These are phyloP conservation scores for Oryza meyeriana DNA, from an alignment of 176 grass and related monocot species.

Conservation along the genomic window DNA sequence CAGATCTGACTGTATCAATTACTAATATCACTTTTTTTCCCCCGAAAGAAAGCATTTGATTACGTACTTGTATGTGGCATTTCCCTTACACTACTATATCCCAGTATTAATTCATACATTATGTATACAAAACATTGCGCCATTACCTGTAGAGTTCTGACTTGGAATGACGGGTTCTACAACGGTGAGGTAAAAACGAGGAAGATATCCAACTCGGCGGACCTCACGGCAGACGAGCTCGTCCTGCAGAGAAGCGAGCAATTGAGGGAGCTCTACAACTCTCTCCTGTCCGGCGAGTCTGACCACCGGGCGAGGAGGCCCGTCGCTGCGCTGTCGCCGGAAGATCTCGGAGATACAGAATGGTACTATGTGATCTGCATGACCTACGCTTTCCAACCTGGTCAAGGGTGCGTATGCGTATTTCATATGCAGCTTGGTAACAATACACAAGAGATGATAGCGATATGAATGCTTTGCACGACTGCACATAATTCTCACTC, in stretches of 20 bases:
- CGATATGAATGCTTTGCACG: no score
- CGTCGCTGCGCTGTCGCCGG: conserved; percentile 50
- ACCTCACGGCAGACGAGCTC: conserved; percentile 46
- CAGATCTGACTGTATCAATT: no score
- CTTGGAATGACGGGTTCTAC: conserved; percentile 64
- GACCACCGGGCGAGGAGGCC: conserved; percentile 56
- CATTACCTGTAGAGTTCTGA: conserved; percentile 30
- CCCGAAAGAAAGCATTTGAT: no score
- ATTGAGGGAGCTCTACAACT: conserved; percentile 61
- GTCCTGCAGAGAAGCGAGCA: conserved; percentile 64
- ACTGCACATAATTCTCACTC: no score
- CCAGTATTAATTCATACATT: no score
- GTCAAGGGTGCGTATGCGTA: conserved; percentile 53
- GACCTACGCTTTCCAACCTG: conserved; percentile 60
- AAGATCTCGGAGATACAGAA: conserved; percentile 57
- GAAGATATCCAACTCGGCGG: conserved; percentile 45
- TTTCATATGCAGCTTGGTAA: background rate
- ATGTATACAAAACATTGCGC: background rate
- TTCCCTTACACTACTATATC: no score
- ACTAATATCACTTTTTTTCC: no score
- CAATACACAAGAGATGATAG: no score
- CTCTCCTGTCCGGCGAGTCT: conserved; percentile 47
- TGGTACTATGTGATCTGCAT: conserved; percentile 87
- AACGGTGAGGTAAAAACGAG: conserved; percentile 74
- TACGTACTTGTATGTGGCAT: no score